Percentiles rank a stretch among this genome's conserved stretches.
Evolutionary conservation across 495 filamentous ascomycete genomes (phyloP).

Genomic region (Neurospora pannonica): DNA sequence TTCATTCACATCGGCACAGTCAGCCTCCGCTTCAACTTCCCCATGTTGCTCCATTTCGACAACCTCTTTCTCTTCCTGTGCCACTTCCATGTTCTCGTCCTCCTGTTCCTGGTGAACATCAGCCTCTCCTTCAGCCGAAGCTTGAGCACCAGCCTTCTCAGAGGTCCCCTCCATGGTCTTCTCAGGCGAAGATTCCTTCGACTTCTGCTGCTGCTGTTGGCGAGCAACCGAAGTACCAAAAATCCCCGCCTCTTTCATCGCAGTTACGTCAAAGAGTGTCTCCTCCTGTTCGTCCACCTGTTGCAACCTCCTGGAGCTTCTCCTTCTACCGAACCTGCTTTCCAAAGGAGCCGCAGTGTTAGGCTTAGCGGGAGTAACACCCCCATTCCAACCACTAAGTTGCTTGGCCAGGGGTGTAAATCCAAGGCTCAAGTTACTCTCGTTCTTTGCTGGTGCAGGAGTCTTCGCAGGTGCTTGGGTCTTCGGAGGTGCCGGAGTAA

Average conservation of each 20-base stretch:
- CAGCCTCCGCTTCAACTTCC: neutral
- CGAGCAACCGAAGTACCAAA: neutral
- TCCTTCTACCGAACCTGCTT: neutral
- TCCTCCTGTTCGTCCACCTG: neutral
- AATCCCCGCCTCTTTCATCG: neutral
- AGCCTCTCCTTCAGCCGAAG: neutral
- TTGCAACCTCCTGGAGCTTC: neutral
- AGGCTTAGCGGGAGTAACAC: neutral
- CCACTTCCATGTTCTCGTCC: neutral
- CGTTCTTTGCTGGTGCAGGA: neutral
- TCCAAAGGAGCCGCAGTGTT: neutral
- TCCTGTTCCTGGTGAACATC: neutral
- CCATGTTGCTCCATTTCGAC: neutral
- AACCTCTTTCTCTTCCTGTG: neutral
- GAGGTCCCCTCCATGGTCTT: neutral
- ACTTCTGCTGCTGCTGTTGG: neutral
- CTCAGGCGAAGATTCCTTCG: neutral
- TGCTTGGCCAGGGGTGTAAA: slow-evolving; percentile 55
- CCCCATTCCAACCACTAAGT: slow-evolving; percentile 50
- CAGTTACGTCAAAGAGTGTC: neutral
- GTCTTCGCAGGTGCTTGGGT: neutral
- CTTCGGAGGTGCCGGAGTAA: neutral
- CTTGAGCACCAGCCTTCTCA: neutral
- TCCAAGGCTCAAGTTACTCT: slow-evolving; percentile 19
- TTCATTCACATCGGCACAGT: neutral